Base-by-base conservation (phyloP, 768 basidiomycete genomes). In the Lyophyllum semitale region DNA sequence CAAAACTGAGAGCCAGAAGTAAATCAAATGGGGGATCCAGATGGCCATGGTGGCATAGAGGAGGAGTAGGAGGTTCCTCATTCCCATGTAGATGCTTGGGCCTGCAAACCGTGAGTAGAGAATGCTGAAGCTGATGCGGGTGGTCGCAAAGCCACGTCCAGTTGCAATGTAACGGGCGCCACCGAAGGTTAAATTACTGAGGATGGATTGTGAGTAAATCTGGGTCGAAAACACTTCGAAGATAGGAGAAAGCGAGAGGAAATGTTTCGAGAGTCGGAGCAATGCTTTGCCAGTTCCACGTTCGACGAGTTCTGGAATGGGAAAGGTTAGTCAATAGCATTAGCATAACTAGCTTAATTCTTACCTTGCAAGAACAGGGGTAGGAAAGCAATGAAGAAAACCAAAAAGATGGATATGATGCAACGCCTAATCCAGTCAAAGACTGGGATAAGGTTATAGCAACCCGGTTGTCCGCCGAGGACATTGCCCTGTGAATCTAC, bases 201-300 rank as follows among this genome's bases (percentile, higher is more conserved):
- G 79, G 69, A 98, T 96, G 55, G 97, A 90, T 70, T 98, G 91
- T 59, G 93, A 93, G 75, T 98, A 97, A 61, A 99, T 98, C 73
- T 97, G 95, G 1, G 96, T 99, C 32, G 93, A 95, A 77, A 98
- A 99, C 59, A 99, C 95, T 71, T 99, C 97, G 73, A 99, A 99
- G 53, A 98, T 82, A 13, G 97, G 97, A 42, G 97, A 98, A 50
- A 98, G 77, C 23, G 97, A 99, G 56, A 96, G 71, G 83, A 99
- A 98, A 71, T 99, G 97, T 71, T 98, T 98, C 57, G 82, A 91
- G 18, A 99, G 84, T 63, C 97, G 95, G 46, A 98, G 84, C 48
- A 98, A 73, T 2, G 97, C 97, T 66, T 91, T 93, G 55, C 94
- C 93, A 26, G 96, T 95, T 53, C 97, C 97, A 61, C 95, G 85